Evolutionary conservation across 2,329 filamentous ascomycete genomes (phyloP).

Genomic region (Epichloe festucae): DNA sequence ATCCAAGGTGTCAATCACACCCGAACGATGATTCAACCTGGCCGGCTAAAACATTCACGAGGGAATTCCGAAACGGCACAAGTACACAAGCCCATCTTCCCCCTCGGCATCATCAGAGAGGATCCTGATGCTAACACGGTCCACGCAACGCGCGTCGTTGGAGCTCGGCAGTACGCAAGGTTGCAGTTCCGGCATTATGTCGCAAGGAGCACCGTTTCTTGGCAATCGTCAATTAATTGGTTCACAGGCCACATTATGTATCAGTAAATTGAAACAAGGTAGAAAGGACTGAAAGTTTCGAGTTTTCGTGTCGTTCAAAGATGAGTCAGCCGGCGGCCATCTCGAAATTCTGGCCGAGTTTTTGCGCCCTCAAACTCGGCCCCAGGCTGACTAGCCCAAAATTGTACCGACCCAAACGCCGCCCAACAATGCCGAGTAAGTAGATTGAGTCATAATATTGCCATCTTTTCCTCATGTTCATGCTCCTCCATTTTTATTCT

Average conservation of each 20-base stretch:
- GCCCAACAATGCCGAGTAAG: not conserved
- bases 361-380: not conserved
- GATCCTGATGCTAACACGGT: conserved; percentile 17
- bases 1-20: conserved; percentile 16
- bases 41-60: conserved; percentile 11
- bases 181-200: not conserved
- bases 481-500: not conserved
- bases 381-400: not conserved
- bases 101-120: conserved; percentile 12
- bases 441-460: not conserved
- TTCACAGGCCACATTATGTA: not conserved
- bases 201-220: not conserved
- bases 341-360: not conserved
- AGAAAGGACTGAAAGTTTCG: not conserved
- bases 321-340: not conserved
- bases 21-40: conserved; percentile 2
- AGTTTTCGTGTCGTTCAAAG: not conserved
- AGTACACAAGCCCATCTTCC: conserved; percentile 7
- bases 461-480: not conserved
- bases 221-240: not conserved
- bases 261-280: not conserved
- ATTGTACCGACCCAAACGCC: not conserved
- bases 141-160: conserved; percentile 9
- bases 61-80: conserved; percentile 15
- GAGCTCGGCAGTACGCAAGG: too few relatives aligned